Percentiles rank a stretch among this genome's conserved stretches.
Evolutionary conservation across 2,329 filamentous ascomycete genomes (phyloP).

Genomic region (Pyrenochaeta sp.): DNA sequence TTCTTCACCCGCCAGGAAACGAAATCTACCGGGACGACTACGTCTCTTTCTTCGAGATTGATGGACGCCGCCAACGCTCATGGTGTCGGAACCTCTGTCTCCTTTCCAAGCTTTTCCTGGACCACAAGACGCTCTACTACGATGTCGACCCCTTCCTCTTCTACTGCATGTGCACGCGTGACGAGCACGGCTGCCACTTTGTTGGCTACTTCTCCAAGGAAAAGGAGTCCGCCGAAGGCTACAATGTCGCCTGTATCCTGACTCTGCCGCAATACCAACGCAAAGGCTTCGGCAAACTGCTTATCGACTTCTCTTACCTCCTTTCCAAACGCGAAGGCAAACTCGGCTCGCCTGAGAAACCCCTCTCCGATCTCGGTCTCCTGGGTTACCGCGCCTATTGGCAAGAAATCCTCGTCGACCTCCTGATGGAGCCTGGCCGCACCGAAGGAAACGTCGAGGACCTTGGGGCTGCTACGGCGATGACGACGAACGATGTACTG

Average conservation of each 20-base stretch:
- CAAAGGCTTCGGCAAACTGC: conserved; percentile 87
- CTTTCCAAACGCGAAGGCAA: conserved; percentile 94
- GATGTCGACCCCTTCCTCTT: conserved; percentile 99
- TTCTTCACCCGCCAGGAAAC: conserved; percentile 93
- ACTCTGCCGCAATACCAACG: conserved; percentile 96
- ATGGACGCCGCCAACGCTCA: conserved; percentile 89
- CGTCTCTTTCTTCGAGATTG: conserved; percentile 96
- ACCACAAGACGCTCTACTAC: conserved; percentile 98
- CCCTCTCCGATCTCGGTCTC: conserved; percentile 89
- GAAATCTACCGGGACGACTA: conserved; percentile 97
- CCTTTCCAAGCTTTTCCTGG: conserved; percentile 93
- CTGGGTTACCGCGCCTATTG: conserved; percentile 97
- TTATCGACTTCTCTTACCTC: conserved; percentile 98
- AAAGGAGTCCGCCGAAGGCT: conserved; percentile 94
- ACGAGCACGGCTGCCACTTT: conserved; percentile 89
- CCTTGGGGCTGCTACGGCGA: conserved; percentile 78
- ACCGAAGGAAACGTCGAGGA: conserved; percentile 85
- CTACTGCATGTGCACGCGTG: conserved; percentile 93
- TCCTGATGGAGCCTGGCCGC: conserved; percentile 70
- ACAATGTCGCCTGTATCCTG: conserved; percentile 97
- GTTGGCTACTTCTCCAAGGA: conserved; percentile 99
- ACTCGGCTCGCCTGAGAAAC: conserved; percentile 95
- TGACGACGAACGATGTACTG: conserved; percentile 98
- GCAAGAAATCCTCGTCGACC: conserved; percentile 91
- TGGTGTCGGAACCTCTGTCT: conserved; percentile 97